These are phyloP conservation scores for Lithohypha guttulata DNA, from an alignment of 2,329 filamentous ascomycete genomes.

Conservation along the genomic window DNA sequence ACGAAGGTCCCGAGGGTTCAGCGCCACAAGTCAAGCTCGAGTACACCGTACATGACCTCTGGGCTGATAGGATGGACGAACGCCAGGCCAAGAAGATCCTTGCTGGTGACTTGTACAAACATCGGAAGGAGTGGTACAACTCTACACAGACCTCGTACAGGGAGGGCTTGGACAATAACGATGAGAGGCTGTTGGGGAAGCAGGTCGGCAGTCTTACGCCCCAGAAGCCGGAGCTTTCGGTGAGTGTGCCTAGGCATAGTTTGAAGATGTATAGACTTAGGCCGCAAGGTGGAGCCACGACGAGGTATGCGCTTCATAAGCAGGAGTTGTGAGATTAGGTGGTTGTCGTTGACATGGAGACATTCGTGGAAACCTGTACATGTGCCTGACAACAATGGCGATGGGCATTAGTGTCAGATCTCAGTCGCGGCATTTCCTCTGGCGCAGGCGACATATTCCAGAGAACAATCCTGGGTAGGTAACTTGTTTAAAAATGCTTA, in stretches of 20 bases:
- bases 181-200: slow-evolving; percentile 36
- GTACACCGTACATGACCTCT: slow-evolving; percentile 46
- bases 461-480: too few relatives aligned
- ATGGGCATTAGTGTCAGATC: too few relatives aligned
- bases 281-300: slow-evolving; percentile 2
- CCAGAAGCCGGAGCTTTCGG: slow-evolving; percentile 26
- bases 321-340: slow-evolving; percentile 12
- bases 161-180: slow-evolving; percentile 33
- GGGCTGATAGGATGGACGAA: slow-evolving; percentile 43
- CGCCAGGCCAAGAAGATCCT: slow-evolving; percentile 36
- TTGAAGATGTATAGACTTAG: slow-evolving; percentile 41
- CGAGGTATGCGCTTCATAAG: slow-evolving; percentile 11
- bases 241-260: slow-evolving; percentile 36
- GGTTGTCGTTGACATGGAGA: too few relatives aligned
- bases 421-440: too few relatives aligned
- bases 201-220: slow-evolving; percentile 38
- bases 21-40: slow-evolving; percentile 31
- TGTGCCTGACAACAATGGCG: too few relatives aligned
- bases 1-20: slow-evolving; percentile 34
- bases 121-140: slow-evolving; percentile 36
- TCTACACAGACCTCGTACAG: slow-evolving; percentile 38
- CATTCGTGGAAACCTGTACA: too few relatives aligned
- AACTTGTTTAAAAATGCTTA: too few relatives aligned
- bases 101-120: slow-evolving; percentile 25
- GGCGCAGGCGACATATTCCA: too few relatives aligned